phyloP scores from a whole-genome alignment of 1,284 basidiomycete species.

The Jaminaea rosea region DNA sequence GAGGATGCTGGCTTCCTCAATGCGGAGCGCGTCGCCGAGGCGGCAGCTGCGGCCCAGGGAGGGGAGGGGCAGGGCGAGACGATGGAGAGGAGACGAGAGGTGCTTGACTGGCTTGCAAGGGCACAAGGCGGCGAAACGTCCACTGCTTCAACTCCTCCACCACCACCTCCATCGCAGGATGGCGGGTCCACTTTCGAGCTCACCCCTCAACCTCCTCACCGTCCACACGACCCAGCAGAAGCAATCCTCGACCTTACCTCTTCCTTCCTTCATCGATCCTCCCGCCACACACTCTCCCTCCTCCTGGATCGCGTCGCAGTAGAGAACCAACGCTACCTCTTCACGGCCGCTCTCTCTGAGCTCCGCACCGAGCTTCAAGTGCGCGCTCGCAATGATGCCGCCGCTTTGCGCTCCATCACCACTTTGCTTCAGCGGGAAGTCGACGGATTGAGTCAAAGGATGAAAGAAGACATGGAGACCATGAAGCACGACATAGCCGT shows the following conservation, averaged over 20 bases:
- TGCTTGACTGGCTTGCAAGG: too few relatives aligned
- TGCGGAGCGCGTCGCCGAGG: conserved; percentile 1
- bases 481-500: conserved; percentile 94
- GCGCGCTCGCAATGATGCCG: conserved; percentile 72
- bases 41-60: too few relatives aligned
- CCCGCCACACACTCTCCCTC: conserved; percentile 57
- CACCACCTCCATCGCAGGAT: conserved; percentile 5
- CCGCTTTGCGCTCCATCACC: conserved; percentile 66
- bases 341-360: conserved; percentile 84
- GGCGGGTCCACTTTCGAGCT: background rate
- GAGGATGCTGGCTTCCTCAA: conserved; percentile 6
- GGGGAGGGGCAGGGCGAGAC: background rate
- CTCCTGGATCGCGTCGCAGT: conserved; percentile 53
- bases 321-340: conserved; percentile 71
- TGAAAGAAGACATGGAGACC: conserved; percentile 83
- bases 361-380: conserved; percentile 77
- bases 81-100: too few relatives aligned
- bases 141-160: too few relatives aligned
- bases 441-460: conserved; percentile 74
- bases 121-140: background rate
- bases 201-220: conserved; percentile 1
- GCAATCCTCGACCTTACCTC: conserved; percentile 75
- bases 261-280: conserved; percentile 24
- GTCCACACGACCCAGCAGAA: conserved; percentile 40
- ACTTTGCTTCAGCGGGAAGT: conserved; percentile 75